A percentile compares a stretch with the other conserved stretches of the same genome.
Evolutionary conservation across 2,329 filamentous ascomycete species (phyloP).

Genomic region (Phaeoacremonium minimum): DNA sequence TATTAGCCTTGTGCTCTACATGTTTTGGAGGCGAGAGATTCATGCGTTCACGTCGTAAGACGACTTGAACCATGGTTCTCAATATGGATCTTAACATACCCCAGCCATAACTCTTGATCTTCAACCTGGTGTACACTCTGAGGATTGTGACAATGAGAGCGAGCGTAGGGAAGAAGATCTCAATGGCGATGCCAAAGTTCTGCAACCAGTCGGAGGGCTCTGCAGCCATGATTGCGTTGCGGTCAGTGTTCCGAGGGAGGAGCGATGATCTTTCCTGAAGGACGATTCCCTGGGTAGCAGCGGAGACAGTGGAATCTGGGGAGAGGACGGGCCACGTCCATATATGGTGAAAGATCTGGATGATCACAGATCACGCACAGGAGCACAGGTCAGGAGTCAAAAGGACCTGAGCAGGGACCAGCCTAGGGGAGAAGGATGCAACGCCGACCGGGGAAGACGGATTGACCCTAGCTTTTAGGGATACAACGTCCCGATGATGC

Average conservation of each 20-base stretch:
- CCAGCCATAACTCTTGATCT: constrained; percentile 13
- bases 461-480: too few relatives aligned
- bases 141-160: constrained; percentile 15
- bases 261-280: background rate
- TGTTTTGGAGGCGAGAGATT: too few relatives aligned
- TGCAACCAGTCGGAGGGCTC: constrained; percentile 8
- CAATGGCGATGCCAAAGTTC: constrained; percentile 15
- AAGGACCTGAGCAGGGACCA: too few relatives aligned
- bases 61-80: too few relatives aligned
- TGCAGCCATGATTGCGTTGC: background rate
- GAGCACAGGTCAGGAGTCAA: background rate
- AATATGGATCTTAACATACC: background rate
- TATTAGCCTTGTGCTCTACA: background rate
- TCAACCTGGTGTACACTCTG: constrained; percentile 16
- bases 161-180: constrained; percentile 18
- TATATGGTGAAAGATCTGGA: background rate
- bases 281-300: background rate
- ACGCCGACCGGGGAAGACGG: too few relatives aligned
- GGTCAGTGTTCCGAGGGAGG: background rate
- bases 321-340: background rate
- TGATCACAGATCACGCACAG: background rate
- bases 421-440: too few relatives aligned
- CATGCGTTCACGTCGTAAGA: too few relatives aligned
- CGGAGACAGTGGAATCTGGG: background rate
- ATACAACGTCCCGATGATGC: too few relatives aligned